These are phyloP conservation scores for Cutaneotrichosporon cutaneum DNA, from an alignment of 1,284 basidiomycete species.

Conservation along the genomic window DNA sequence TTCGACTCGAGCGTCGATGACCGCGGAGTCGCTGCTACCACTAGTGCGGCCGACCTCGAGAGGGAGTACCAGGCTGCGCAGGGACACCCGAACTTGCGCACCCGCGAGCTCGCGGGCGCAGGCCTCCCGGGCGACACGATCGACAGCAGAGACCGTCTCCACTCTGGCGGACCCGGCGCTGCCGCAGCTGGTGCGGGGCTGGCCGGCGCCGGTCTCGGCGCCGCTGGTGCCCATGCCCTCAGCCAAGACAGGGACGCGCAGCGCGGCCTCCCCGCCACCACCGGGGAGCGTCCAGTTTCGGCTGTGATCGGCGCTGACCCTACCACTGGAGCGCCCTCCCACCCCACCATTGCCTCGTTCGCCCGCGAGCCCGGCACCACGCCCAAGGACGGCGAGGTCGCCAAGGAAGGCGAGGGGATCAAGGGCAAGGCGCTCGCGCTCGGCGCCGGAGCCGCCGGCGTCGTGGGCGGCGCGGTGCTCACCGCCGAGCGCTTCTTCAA, in stretches of 20 bases:
- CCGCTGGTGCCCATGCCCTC: not conserved
- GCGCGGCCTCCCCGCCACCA: not conserved
- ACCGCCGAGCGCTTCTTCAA: not conserved
- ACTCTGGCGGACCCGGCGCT: not conserved
- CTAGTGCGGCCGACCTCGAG: not conserved
- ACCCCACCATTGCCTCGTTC: not conserved
- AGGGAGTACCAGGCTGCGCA: not conserved
- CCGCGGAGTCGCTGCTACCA: not conserved
- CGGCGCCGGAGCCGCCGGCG: conserved; percentile 25
- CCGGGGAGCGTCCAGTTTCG: not conserved
- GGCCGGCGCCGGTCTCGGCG: conserved; percentile 5
- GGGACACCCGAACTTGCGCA: not conserved
- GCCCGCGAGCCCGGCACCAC: not conserved
- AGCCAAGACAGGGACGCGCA: not conserved
- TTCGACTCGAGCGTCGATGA: conserved; percentile 10
- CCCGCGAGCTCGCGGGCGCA: not conserved
- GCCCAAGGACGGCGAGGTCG: not conserved
- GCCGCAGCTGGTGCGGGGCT: not conserved
- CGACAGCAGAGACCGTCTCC: not conserved
- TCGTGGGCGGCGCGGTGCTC: conserved; percentile 27
- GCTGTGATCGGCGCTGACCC: not conserved
- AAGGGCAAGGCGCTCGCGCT: conserved; percentile 15
- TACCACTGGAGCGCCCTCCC: not conserved
- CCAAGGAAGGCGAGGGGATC: conserved; percentile 5
- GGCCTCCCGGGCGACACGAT: not conserved